phyloP scores from a whole-genome alignment of 805 yeast genomes.

The Pichia gijzeniarum region DNA sequence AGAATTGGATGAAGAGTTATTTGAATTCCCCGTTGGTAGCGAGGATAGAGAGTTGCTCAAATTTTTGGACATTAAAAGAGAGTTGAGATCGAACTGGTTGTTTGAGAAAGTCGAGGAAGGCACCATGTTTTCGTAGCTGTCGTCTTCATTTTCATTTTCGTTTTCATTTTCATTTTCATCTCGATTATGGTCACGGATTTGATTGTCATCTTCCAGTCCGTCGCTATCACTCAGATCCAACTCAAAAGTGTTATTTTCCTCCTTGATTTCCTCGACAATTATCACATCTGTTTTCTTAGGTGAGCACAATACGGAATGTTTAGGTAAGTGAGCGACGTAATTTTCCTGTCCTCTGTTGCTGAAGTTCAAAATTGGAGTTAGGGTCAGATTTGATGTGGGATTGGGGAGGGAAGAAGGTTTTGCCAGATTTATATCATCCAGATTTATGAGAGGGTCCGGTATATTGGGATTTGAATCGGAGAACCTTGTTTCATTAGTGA shows the following conservation, averaged over 20 bases:
- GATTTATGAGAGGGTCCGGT: slow-evolving; percentile 31
- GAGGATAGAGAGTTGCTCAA: slow-evolving; percentile 23
- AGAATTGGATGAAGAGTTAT: slow-evolving; percentile 18
- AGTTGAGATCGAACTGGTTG: slow-evolving; percentile 20
- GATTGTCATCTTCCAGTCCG: no score
- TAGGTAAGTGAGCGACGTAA: slow-evolving; percentile 19
- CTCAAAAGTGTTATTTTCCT: slow-evolving; percentile 18
- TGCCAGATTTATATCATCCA: slow-evolving; percentile 27
- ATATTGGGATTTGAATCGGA: slow-evolving; percentile 21
- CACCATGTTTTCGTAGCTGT: neutral
- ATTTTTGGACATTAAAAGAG: slow-evolving; percentile 15
- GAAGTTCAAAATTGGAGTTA: neutral
- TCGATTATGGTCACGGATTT: neutral
- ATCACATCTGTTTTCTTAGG: slow-evolving; percentile 28
- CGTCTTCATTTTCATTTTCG: slow-evolving; percentile 1
- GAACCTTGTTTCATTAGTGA: slow-evolving; percentile 29
- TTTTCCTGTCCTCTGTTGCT: neutral
- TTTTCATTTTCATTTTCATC: neutral
- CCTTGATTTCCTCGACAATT: slow-evolving; percentile 26
- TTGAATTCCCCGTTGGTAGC: slow-evolving; percentile 20
- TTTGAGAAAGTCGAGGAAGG: slow-evolving; percentile 9
- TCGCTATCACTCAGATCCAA: neutral
- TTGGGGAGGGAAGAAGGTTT: slow-evolving; percentile 3
- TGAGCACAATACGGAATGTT: slow-evolving; percentile 26
- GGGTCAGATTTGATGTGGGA: slow-evolving; percentile 9